phyloP scores from a whole-genome alignment of 2,329 filamentous ascomycete species.

The Neonectria punicea region DNA sequence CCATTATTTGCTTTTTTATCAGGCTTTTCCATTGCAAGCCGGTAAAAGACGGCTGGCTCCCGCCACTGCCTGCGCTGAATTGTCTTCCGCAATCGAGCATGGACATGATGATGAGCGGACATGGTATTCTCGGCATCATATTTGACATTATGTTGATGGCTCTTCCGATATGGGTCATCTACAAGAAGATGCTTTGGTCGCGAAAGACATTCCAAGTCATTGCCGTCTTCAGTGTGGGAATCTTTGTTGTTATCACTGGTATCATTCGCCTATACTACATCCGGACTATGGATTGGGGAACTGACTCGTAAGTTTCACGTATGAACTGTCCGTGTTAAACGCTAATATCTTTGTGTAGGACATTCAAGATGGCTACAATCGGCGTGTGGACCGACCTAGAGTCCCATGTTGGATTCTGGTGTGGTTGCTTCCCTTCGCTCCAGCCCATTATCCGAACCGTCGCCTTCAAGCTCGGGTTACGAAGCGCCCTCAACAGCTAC shows the following conservation, averaged over 20 bases:
- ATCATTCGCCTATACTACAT: constrained; percentile 53
- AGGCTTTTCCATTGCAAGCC: constrained; percentile 11
- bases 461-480: constrained; percentile 21
- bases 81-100: constrained; percentile 12
- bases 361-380: constrained; percentile 50
- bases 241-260: constrained; percentile 51
- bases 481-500: constrained; percentile 20
- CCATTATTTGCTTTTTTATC: constrained; percentile 15
- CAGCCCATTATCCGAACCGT: constrained; percentile 51
- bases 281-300: constrained; percentile 42
- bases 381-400: constrained; percentile 54
- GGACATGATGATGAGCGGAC: constrained; percentile 16
- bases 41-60: constrained; percentile 15
- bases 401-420: constrained; percentile 56
- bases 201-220: constrained; percentile 47
- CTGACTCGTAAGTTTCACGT: constrained; percentile 46
- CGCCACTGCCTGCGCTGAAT: constrained; percentile 1
- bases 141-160: constrained; percentile 49
- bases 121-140: constrained; percentile 41
- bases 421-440: constrained; percentile 53
- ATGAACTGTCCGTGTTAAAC: neutral
- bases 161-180: constrained; percentile 52
- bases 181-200: constrained; percentile 49
- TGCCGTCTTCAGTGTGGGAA: constrained; percentile 50
- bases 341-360: constrained; percentile 37